Evolutionary conservation across 345 rosid species (phyloP).

Genomic region (Populus deltoides): DNA sequence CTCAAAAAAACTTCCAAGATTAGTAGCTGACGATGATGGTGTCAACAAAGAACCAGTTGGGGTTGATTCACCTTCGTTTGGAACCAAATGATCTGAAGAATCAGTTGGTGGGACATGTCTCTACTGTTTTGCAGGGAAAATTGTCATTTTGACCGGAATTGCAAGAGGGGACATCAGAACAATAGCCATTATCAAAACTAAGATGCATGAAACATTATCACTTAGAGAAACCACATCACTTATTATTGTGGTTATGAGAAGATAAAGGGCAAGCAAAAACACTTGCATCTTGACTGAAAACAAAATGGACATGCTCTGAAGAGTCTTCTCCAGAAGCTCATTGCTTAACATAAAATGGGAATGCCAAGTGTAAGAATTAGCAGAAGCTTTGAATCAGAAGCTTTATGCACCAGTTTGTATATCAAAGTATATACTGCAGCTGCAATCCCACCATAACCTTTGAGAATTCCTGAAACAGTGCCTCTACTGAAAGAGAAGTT

Average conservation of each 20-base stretch:
- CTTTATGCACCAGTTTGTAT: conserved; percentile 54
- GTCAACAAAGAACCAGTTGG: conserved; percentile 52
- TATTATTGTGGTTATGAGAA: conserved; percentile 50
- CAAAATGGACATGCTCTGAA: conserved; percentile 68
- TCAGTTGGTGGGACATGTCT: conserved; percentile 38
- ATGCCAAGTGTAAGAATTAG: conserved; percentile 68
- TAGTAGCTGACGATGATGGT: conserved; percentile 64
- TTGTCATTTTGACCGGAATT: conserved; percentile 90
- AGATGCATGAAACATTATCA: conserved; percentile 37
- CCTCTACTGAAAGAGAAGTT: conserved; percentile 84
- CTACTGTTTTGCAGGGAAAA: conserved; percentile 54
- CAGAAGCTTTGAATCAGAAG: conserved; percentile 60
- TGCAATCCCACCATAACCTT: conserved; percentile 79
- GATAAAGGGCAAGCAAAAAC: conserved; percentile 63
- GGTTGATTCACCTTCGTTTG: conserved; percentile 39
- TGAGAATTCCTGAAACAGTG: conserved; percentile 78
- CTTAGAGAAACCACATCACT: conserved; percentile 44
- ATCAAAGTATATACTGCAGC: conserved; percentile 76
- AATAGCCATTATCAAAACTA: conserved; percentile 59
- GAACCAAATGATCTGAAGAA: conserved; percentile 55
- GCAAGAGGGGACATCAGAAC: conserved; percentile 74
- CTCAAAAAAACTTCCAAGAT: conserved; percentile 60
- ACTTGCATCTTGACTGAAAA: conserved; percentile 63
- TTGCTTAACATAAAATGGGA: conserved; percentile 61
- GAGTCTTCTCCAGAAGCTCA: conserved; percentile 86